Conservation (phyloP, 257 asterid genomes). For the Solanum boliviense region DNA sequence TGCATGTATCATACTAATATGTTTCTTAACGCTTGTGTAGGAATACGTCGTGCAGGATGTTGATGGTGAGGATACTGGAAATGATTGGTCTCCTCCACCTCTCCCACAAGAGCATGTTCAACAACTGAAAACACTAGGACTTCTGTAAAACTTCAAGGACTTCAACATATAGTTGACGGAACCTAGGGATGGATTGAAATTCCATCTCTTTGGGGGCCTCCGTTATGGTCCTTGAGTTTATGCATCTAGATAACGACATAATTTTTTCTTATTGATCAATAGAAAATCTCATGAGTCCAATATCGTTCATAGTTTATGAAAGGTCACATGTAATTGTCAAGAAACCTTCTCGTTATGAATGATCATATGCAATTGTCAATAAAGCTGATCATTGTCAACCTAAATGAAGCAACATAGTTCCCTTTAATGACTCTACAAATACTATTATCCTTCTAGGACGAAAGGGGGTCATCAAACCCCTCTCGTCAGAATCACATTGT, state of each 20-base stretch:
- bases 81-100: constrained; percentile 81
- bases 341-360: not conserved
- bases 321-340: not conserved
- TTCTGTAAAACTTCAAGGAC: constrained; percentile 29
- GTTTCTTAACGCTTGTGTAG: constrained; percentile 13
- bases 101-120: constrained; percentile 83
- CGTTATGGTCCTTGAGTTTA: not conserved
- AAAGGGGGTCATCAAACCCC: not conserved
- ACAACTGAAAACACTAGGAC: constrained; percentile 81
- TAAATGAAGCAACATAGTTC: not conserved
- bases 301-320: not conserved
- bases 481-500: not conserved
- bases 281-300: not conserved
- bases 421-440: not conserved
- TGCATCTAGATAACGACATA: not conserved
- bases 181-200: not conserved
- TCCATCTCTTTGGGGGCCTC: not conserved
- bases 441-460: not conserved
- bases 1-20: not conserved
- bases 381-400: not conserved
- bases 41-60: constrained; percentile 97
- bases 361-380: not conserved
- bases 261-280: not conserved
- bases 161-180: not conserved
- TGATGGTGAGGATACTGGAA: constrained; percentile 61